Base-by-base conservation (phyloP, 2,329 filamentous ascomycete genomes). In the Aspergillus hiratsukae region DNA sequence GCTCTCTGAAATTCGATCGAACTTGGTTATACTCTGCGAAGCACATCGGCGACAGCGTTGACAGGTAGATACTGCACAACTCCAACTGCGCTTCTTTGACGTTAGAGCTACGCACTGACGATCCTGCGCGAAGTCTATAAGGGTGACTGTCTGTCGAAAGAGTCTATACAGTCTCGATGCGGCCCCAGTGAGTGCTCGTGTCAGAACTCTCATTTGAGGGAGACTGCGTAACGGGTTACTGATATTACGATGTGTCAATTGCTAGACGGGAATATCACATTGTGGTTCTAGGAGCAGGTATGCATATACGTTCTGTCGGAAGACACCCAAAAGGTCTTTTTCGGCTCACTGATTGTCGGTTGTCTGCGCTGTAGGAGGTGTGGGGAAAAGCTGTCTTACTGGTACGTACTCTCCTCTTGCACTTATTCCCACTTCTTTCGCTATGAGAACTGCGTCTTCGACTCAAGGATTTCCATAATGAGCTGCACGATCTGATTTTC, bases 371-470 rank as follows among this genome's bases (percentile, higher is more conserved):
- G 67, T 73, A 91, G 89, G 91, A 76, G 91, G 91, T 73, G 91
- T 96, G 70, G 91, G 91, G 60, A 96, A 96, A 77, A 95, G 90
- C 74, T 95, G 91, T 80, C 80, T 96, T 66, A 96, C 91, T 74
- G 90, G 90, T 94, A 80, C 72, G 79, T 72, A 58, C 40, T 19
- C 58, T 60, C 60, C 52, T 28, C 28, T 43, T 45, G 48, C 21
- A 49, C 70, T 59, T 11, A 35, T 23, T 14, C 53, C 62, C 17
- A 11, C 5, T 29, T 31, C 6, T 37, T 17, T 37, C 31, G 31
- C 31, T 7, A 14, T 17, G 31, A 17, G 19, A 31, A 48, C 21
- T 48, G 35, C 11, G 27, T 23, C 10, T 14, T 17, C 23, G 6
- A 14, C 3, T 46, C 9, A 46, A 46, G 11, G 10, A 17, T 37